Base-by-base conservation (phyloP, 805 yeast species). In the Zygoascus tannicola region DNA sequence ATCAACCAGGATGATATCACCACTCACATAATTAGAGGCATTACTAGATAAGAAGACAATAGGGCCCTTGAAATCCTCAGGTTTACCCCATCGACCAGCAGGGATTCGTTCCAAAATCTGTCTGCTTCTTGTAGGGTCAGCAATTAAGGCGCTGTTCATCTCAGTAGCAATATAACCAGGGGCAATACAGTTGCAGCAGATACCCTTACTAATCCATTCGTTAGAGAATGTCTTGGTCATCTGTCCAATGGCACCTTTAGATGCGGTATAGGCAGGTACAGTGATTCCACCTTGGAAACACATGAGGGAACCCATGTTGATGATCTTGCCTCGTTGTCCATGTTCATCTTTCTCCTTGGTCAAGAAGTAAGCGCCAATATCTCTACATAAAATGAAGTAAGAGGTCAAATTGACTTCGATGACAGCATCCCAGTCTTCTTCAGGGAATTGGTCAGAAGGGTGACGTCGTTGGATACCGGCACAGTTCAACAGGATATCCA, bases 11-110 rank as follows among this genome's bases (percentile, higher is more conserved):
- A 76, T 50, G 48, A 69, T 69, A 42, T 74, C 70, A 34, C 81
- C 81, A 45, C 70, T 65, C 40, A 76, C 68, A 57, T 67, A 76
- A 39, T 70, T 67, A 35, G 74, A 60, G 7, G 79, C 80, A 38
- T 63, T 67, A 23, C 74, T 65, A 22, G 75, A 73, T 48, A 76
- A 60, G 58, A 68, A 70, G 26, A 69, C 64, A 15, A 44, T 57
- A 2, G 68, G 64, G 1, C 71, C 77, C 53, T 64, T 69, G 52
- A 72, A 70, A 50, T 73, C 78, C 5, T 64, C 70, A 1, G 72
- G 67, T 2, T 46, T 43, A n/a, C 78, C 76, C 73, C 73, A 71
- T 55, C 75, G 59, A 2, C 66, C 69, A 4, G 60, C 58, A 16
- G 77, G 76, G 41, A 70, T 68, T 45, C 74, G 63, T 38, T 52